A percentile compares a stretch with the other conserved stretches of the same genome.
These are phyloP conservation scores for Venturiaceae sp. DNA, from an alignment of 2,329 filamentous ascomycete genomes.

Conservation along the genomic window DNA sequence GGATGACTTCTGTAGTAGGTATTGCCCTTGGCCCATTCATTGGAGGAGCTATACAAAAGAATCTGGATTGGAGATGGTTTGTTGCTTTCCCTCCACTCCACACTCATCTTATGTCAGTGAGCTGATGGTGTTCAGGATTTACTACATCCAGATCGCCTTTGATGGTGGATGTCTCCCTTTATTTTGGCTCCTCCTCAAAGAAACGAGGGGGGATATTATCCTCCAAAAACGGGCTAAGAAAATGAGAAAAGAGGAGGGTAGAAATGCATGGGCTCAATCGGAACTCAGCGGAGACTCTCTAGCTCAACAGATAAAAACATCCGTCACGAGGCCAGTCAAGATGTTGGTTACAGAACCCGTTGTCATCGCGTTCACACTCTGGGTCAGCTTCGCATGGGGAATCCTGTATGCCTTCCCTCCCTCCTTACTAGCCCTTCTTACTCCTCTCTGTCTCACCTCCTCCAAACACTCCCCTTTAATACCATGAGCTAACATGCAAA, in stretches of 20 bases:
- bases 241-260: not conserved
- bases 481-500: not conserved
- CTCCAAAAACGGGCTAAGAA: conserved; percentile 16
- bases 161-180: conserved; percentile 33
- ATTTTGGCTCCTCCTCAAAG: conserved; percentile 29
- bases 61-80: conserved; percentile 21
- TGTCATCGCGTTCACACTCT: conserved; percentile 36
- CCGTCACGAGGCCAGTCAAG: conserved; percentile 22
- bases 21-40: conserved; percentile 25
- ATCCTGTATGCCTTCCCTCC: conserved; percentile 17
- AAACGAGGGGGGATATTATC: conserved; percentile 22
- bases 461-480: not conserved
- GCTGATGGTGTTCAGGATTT: not conserved
- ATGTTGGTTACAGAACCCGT: conserved; percentile 42
- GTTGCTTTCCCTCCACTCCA: not conserved
- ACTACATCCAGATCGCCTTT: conserved; percentile 13
- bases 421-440: too few species aligned
- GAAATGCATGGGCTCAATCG: not conserved
- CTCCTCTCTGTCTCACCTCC: not conserved
- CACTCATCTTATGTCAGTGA: not conserved
- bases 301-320: not conserved
- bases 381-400: conserved; percentile 37
- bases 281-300: not conserved
- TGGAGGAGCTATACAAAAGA: conserved; percentile 22
- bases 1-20: conserved; percentile 22